Conservation (phyloP, 352 stramenopile genomes). For the Phytopythium sindhum region DNA sequence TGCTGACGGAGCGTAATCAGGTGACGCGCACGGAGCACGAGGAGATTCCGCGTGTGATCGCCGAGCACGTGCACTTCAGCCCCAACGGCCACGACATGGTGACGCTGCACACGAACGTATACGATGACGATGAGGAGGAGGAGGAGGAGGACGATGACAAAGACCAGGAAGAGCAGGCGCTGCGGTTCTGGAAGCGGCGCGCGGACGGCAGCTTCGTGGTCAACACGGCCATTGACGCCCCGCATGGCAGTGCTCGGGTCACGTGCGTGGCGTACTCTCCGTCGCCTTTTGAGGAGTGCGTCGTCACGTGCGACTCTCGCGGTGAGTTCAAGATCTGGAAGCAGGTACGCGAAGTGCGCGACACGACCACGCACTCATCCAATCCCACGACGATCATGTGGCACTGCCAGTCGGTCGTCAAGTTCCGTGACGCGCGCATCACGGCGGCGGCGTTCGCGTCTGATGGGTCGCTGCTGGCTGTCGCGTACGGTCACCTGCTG, state of each 20-base stretch:
- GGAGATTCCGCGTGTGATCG: constrained; percentile 42
- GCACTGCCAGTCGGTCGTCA: constrained; percentile 76
- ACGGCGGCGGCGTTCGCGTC: constrained; percentile 61
- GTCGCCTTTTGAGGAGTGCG: constrained; percentile 29
- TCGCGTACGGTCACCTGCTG: constrained; percentile 76
- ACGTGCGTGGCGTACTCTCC: constrained; percentile 59
- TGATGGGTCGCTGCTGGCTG: constrained; percentile 80
- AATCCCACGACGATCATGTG: constrained; percentile 31
- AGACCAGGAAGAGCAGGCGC: constrained; percentile 42
- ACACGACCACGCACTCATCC: constrained; percentile 8
- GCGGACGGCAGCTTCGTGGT: constrained; percentile 76
- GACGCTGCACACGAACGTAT: constrained; percentile 47
- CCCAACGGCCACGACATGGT: constrained; percentile 43
- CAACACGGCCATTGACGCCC: constrained; percentile 76
- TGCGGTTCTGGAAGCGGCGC: constrained; percentile 77
- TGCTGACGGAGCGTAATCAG: constrained; percentile 80
- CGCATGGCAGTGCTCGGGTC: constrained; percentile 52
- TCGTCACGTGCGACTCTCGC: constrained; percentile 60
- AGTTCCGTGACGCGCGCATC: constrained; percentile 70
- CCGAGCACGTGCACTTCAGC: constrained; percentile 56
- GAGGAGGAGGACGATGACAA: constrained; percentile 13
- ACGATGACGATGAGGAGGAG: constrained; percentile 13
- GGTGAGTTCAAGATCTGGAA: constrained; percentile 86
- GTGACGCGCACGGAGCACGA: constrained; percentile 78
- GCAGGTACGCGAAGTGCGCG: constrained; percentile 20